Base-by-base conservation (phyloP, 2,329 filamentous ascomycete genomes). In the Chrysosporium keratinophilum region DNA sequence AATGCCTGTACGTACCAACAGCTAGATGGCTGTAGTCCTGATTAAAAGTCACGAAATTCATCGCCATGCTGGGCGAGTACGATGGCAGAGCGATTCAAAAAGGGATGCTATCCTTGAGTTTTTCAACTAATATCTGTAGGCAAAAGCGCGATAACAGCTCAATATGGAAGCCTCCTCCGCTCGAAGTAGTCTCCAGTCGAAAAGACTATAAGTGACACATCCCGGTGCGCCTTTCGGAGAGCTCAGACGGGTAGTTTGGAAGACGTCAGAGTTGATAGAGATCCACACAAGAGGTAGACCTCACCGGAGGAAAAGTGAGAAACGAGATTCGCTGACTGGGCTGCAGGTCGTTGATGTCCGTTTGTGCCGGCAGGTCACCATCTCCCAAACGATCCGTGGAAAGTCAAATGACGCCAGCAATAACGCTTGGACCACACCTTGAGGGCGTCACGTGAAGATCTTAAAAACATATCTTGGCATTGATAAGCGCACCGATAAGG, bases 11-110 rank as follows among this genome's bases (percentile, higher is more conserved):
- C 84, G 66, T 76, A 89, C 88, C 91, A 63, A 98, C 90, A 74
- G 91, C 91, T 60, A 98, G 79, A 71, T 91, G 91, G 78, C 87
- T 95, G 76, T 95, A 89, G 76, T 98, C 93, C 77, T 98, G 93
- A 73, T 98, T 98, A 74, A 97, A 98, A 41, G 91, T 96, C 64
- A 98, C 88, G 74, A 95, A 98, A 73, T 98, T 98, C 76, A 97
- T 88, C 47, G 83, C 74, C 83, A 88, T 88, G 57, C 67, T 78
- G 59, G 57, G 57, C 40, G 40, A 56, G 17, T 14, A 14, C 37
- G 33, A 33, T 17, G 19, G 35, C 42, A 41, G n/a, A 35, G 37
- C 53, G 34, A 33, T 7, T 11, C 6, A 46, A 14, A 28, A 15
- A 40, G 11, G 28, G 20, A 31, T 23, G 35, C 3, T 28, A 40